Evolutionary conservation across 139 green algal genomes (phyloP).

Genomic region (Tetraselmis striata): DNA sequence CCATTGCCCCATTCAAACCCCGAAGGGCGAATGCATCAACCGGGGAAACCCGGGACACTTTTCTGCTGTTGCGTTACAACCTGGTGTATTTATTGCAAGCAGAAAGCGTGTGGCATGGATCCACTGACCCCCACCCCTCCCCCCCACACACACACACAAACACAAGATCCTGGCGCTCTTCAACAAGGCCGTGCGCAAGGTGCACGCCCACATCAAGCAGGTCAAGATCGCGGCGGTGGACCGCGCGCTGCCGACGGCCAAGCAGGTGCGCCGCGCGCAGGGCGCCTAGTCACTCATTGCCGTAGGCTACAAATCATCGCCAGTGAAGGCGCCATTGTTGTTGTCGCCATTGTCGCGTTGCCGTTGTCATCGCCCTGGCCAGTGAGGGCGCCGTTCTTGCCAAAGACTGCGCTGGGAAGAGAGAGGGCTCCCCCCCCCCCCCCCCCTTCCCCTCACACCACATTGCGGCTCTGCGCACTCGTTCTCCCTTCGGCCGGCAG

Average conservation of each 20-base stretch:
- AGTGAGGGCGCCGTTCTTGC: neutral
- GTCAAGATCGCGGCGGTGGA: conserved; percentile 63
- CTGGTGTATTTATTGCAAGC: too few relatives aligned
- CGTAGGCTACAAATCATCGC: neutral
- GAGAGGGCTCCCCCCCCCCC: too few relatives aligned
- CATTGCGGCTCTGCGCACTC: too few relatives aligned
- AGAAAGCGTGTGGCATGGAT: too few relatives aligned
- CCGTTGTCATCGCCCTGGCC: conserved; percentile 2
- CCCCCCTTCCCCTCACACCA: too few relatives aligned
- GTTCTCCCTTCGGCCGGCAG: too few relatives aligned
- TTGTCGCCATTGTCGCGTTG: conserved; percentile 11
- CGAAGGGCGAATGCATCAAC: too few relatives aligned
- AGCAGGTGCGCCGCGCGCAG: neutral
- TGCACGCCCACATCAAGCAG: conserved; percentile 62
- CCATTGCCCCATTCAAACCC: too few relatives aligned
- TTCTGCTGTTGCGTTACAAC: neutral
- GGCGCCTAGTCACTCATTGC: neutral
- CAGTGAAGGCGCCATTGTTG: neutral
- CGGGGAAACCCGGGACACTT: too few relatives aligned
- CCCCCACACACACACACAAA: too few relatives aligned
- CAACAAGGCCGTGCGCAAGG: conserved; percentile 86
- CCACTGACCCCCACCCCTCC: too few relatives aligned
- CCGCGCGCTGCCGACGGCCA: conserved; percentile 44
- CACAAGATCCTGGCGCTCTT: conserved; percentile 96
- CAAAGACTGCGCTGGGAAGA: too few relatives aligned